phyloP scores from a whole-genome alignment of 2,329 filamentous ascomycete species.

The Xylariaceae sp. region DNA sequence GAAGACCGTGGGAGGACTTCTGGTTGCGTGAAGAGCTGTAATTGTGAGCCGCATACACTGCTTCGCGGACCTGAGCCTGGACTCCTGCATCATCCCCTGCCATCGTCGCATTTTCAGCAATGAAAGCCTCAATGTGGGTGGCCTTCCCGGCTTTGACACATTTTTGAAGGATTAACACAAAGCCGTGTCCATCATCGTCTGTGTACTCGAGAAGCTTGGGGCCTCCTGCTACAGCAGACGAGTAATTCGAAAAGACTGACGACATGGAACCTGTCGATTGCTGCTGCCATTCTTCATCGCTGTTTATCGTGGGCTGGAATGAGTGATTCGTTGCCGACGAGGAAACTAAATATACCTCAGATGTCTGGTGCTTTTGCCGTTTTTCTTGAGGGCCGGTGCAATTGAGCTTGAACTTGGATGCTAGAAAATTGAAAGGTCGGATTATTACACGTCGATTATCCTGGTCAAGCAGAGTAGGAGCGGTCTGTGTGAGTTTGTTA shows the following conservation, averaged over 20 bases:
- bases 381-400: not conserved
- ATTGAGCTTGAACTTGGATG: not conserved
- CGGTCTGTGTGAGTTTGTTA: not conserved
- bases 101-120: not conserved
- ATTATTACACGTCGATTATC: not conserved
- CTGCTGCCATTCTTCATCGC: not conserved
- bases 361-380: not conserved
- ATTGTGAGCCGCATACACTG: not conserved
- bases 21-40: not conserved
- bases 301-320: not conserved
- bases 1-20: not conserved
- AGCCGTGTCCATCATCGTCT: not conserved
- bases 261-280: not conserved
- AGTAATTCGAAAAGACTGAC: not conserved
- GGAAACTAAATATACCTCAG: not conserved
- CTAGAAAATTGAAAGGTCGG: not conserved
- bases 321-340: not conserved
- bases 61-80: not conserved
- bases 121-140: not conserved
- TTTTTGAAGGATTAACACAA: conserved; percentile 3
- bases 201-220: conserved; percentile 3
- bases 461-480: not conserved
- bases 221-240: not conserved
- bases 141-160: not conserved
- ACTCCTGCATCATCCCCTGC: not conserved